phyloP scores from a whole-genome alignment of 192 early-diverging fungal genomes.

The Coemansia sp. region DNA sequence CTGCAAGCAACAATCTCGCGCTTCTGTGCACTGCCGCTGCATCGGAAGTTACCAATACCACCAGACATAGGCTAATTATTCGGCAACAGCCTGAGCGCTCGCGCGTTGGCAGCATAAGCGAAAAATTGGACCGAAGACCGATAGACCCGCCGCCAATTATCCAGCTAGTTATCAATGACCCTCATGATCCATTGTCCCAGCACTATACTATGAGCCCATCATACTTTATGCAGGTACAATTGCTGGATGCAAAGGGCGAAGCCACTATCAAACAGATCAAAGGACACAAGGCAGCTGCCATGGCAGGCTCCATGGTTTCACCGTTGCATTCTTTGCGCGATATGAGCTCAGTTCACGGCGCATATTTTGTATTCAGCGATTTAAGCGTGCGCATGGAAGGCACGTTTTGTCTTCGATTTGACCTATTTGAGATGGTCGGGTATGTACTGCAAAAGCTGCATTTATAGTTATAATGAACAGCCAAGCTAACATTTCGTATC shows the following conservation, averaged over 20 bases:
- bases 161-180: slow-evolving; percentile 45
- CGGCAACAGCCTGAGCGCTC: slow-evolving; percentile 88
- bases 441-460: slow-evolving; percentile 21
- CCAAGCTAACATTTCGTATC: too few species aligned
- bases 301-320: slow-evolving; percentile 88
- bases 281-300: slow-evolving; percentile 71
- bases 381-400: slow-evolving; percentile 90
- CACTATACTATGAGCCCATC: slow-evolving; percentile 65
- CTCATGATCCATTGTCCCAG: slow-evolving; percentile 23
- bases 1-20: slow-evolving; percentile 34
- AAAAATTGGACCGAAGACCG: slow-evolving; percentile 64
- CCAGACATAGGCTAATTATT: slow-evolving; percentile 57
- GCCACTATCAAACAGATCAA: slow-evolving; percentile 73
- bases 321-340: slow-evolving; percentile 87
- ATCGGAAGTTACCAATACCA: slow-evolving; percentile 11
- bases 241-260: slow-evolving; percentile 76
- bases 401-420: slow-evolving; percentile 72
- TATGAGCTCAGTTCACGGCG: slow-evolving; percentile 74
- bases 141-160: slow-evolving; percentile 55
- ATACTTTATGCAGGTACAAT: slow-evolving; percentile 89
- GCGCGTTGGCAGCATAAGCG: slow-evolving; percentile 84
- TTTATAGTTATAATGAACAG: neutral
- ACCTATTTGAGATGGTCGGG: slow-evolving; percentile 83
- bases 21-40: slow-evolving; percentile 50
- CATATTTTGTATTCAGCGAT: slow-evolving; percentile 96